Base-by-base conservation (phyloP, 2,329 filamentous ascomycete species). In the Xylariaceae sp. region DNA sequence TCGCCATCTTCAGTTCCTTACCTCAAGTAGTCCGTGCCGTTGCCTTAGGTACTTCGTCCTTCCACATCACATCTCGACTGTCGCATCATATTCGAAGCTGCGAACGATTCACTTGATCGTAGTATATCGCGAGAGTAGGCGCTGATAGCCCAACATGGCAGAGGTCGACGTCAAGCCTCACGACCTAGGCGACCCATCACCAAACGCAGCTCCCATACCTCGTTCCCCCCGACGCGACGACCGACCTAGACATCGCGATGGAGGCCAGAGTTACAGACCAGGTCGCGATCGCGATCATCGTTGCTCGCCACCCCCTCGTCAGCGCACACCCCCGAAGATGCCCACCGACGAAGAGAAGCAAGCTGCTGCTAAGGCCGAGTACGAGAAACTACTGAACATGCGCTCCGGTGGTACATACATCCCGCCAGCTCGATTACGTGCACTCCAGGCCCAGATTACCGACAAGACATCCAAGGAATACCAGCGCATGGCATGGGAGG, bases 401-500 rank as follows among this genome's bases (percentile, higher is more conserved):
- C 86, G 93, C 55, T 95, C 90, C 38, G 93, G 93, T 54, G 93
- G 93, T 57, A 95, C 90, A 20, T 98, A 98, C 65, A 95, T 98
- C 50, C 93, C 93, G 17, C 93, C 93, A 0, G 92, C 92, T 42
- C 80, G 89, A 57, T 75, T 98, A 62, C 83, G 90, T 57, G 92
- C 92, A 32, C 79, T 98, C 50, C 93, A 98, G 72, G 88, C 91
- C 42, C 90, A 95, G 69, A 95, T 98, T 67, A 96, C 90, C 51
- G 93, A 98, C 71, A 95, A 95, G 75, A 84, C 80, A 44, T 94
- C 85, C 68, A 94, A 95, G 68, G 93, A 97, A 70, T 97, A 95
- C 64, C 93, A 97, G 77, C 88, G 93, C 59, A 95, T 98, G 88
- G 90, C 91, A 7, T 98, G 93, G 93, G 93, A 98, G 69, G 92